These are phyloP conservation scores for Wickerhamiella shivajii DNA, from an alignment of 805 yeast genomes.

Conservation along the genomic window DNA sequence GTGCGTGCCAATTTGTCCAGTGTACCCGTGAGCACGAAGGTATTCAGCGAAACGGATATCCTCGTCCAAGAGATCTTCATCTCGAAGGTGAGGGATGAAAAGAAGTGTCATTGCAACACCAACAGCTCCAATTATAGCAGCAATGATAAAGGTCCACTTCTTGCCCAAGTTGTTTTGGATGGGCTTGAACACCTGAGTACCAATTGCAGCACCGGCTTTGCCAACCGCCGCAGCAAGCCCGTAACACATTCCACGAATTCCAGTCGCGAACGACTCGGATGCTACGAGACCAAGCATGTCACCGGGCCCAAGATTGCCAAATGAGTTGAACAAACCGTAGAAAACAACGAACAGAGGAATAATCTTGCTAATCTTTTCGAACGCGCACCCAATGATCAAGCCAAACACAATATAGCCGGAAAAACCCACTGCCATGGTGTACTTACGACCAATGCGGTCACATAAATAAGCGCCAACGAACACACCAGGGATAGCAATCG, in stretches of 20 bases:
- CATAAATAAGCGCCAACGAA: constrained; percentile 51
- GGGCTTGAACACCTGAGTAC: constrained; percentile 58
- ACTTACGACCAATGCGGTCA: constrained; percentile 55
- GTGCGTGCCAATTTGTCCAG: constrained; percentile 28
- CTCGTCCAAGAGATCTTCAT: constrained; percentile 53
- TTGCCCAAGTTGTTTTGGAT: constrained; percentile 50
- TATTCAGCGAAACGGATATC: constrained; percentile 49
- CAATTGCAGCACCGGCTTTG: constrained; percentile 75
- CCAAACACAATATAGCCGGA: constrained; percentile 51
- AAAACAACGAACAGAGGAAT: constrained; percentile 52
- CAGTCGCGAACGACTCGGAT: constrained; percentile 60
- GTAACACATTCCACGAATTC: constrained; percentile 61
- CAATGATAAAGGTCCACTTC: constrained; percentile 65
- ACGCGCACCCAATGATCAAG: constrained; percentile 31
- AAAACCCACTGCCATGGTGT: constrained; percentile 58
- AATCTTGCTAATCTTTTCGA: constrained; percentile 39
- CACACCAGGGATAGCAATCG: constrained; percentile 60
- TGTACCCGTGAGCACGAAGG: constrained; percentile 45
- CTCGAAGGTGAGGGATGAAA: constrained; percentile 53
- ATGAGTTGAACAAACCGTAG: constrained; percentile 56
- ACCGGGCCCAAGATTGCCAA: constrained; percentile 71
- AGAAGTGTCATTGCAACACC: constrained; percentile 48
- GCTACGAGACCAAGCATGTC: constrained; percentile 54
- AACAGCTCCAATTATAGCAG: constrained; percentile 53
- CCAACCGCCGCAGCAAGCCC: constrained; percentile 71